A percentile compares a stretch with the other conserved stretches of the same genome.
Conservation (phyloP, 139 green algal species). For the Nannochloris sp. region DNA sequence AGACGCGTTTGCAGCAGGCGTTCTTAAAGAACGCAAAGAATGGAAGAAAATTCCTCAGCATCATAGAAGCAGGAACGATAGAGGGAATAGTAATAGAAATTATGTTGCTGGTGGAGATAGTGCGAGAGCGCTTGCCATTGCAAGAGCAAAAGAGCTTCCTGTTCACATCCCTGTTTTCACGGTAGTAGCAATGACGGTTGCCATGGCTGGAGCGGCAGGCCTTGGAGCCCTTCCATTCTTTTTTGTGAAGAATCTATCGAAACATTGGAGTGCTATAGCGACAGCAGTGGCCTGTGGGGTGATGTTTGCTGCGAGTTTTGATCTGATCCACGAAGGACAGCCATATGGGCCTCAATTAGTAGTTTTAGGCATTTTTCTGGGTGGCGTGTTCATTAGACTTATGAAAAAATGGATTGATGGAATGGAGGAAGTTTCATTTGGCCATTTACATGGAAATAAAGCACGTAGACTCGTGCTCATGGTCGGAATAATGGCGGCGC, state of each 20-base stretch:
- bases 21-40: not conserved
- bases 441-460: constrained; percentile 62
- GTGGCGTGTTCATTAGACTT: constrained; percentile 66
- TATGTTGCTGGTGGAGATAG: too few relatives aligned
- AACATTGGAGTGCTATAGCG: constrained; percentile 56
- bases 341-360: constrained; percentile 54
- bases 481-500: constrained; percentile 92
- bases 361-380: constrained; percentile 63
- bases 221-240: constrained; percentile 74
- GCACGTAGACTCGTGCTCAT: constrained; percentile 82
- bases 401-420: constrained; percentile 47
- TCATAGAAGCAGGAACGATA: too few relatives aligned
- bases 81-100: too few relatives aligned
- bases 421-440: constrained; percentile 62
- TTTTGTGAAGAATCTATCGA: constrained; percentile 44
- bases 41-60: too few relatives aligned
- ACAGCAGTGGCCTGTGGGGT: constrained; percentile 92
- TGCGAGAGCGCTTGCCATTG: too few relatives aligned
- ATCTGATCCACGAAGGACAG: constrained; percentile 85
- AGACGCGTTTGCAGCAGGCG: not conserved
- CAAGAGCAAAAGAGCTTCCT: too few relatives aligned
- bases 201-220: constrained; percentile 52
- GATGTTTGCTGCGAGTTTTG: constrained; percentile 94
- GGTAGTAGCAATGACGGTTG: constrained; percentile 44
- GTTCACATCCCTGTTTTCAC: constrained; percentile 1